These are phyloP conservation scores for Rhizophlyctis rosea DNA, from an alignment of 192 early-diverging fungal species.

Conservation along the genomic window DNA sequence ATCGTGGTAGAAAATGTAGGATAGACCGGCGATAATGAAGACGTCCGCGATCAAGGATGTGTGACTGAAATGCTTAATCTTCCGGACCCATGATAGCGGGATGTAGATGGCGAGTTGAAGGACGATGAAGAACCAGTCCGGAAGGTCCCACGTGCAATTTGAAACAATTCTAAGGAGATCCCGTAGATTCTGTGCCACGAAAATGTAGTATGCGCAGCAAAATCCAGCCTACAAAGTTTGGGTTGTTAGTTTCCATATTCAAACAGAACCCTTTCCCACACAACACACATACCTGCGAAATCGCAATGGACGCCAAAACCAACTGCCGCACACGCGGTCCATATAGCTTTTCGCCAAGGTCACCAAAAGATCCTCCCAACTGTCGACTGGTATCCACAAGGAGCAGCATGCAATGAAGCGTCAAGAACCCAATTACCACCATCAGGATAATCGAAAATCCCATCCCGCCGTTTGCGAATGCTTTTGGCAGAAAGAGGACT, in stretches of 20 bases:
- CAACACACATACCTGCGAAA: slow-evolving; percentile 42
- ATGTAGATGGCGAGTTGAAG: slow-evolving; percentile 74
- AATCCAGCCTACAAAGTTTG: slow-evolving; percentile 73
- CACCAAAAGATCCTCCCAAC: slow-evolving; percentile 54
- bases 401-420: slow-evolving; percentile 53
- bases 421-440: slow-evolving; percentile 46
- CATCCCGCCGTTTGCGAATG: slow-evolving; percentile 56
- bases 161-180: slow-evolving; percentile 68
- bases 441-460: slow-evolving; percentile 41
- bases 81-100: slow-evolving; percentile 85
- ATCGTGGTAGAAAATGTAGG: slow-evolving; percentile 82
- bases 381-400: slow-evolving; percentile 43
- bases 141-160: slow-evolving; percentile 54
- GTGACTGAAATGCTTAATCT: slow-evolving; percentile 83
- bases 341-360: slow-evolving; percentile 52
- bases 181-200: slow-evolving; percentile 79
- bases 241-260: not conserved
- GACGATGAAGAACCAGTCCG: slow-evolving; percentile 72
- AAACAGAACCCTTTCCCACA: not conserved
- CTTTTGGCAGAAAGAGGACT: slow-evolving; percentile 59
- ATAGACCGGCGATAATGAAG: slow-evolving; percentile 86
- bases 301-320: slow-evolving; percentile 47
- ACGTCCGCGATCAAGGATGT: slow-evolving; percentile 87
- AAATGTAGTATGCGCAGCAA: slow-evolving; percentile 85
- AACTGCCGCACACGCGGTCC: slow-evolving; percentile 40